These are phyloP conservation scores for Euphorbia corollata DNA, from an alignment of 441 rosid species.

Conservation along the genomic window DNA sequence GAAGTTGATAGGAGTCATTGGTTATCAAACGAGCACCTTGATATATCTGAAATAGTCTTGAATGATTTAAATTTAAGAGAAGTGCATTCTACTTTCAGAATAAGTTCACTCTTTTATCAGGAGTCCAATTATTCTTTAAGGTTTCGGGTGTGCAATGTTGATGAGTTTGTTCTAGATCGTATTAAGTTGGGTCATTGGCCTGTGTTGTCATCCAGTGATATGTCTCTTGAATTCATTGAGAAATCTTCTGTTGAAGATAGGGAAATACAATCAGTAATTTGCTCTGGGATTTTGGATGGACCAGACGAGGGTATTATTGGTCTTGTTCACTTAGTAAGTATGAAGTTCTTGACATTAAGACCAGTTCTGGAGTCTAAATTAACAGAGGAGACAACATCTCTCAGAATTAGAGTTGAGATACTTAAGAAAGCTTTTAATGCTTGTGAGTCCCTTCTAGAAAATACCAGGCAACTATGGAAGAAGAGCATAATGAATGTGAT, in stretches of 20 bases:
- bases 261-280: slow-evolving; percentile 37
- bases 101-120: slow-evolving; percentile 34
- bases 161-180: slow-evolving; percentile 39
- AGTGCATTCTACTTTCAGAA: slow-evolving; percentile 33
- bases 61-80: slow-evolving; percentile 41
- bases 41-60: slow-evolving; percentile 71
- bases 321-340: slow-evolving; percentile 67
- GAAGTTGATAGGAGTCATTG: slow-evolving; percentile 39
- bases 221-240: slow-evolving; percentile 57
- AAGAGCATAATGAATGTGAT: slow-evolving; percentile 83
- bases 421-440: slow-evolving; percentile 62
- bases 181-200: slow-evolving; percentile 94
- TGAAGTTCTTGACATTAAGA: slow-evolving; percentile 61
- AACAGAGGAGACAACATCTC: slow-evolving; percentile 37
- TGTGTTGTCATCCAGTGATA: slow-evolving; percentile 44
- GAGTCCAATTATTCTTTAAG: slow-evolving; percentile 47
- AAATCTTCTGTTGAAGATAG: slow-evolving; percentile 27
- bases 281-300: slow-evolving; percentile 78
- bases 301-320: slow-evolving; percentile 75
- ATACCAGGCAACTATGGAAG: slow-evolving; percentile 67
- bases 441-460: slow-evolving; percentile 70
- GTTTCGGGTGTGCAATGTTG: slow-evolving; percentile 51
- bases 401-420: slow-evolving; percentile 75
- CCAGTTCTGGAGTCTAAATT: slow-evolving; percentile 34
- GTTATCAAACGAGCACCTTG: slow-evolving; percentile 51